phyloP scores from a whole-genome alignment of 1,284 basidiomycete species.

The Cryptococcus depauperatus region DNA sequence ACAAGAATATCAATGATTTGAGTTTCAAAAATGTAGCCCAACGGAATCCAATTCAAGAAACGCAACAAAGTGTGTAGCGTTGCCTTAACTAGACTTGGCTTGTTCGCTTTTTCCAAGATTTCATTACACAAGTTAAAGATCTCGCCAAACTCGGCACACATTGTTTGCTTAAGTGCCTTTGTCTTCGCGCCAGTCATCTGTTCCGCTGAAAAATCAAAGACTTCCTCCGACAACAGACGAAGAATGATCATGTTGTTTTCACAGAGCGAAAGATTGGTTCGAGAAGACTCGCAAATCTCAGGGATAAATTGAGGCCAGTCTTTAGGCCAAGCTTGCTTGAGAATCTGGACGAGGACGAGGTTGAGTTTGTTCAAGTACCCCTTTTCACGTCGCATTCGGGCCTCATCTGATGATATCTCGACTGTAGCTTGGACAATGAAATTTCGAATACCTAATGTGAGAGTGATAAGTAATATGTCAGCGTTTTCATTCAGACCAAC shows the following conservation, averaged over 20 bases:
- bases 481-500: too few relatives aligned
- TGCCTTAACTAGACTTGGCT: conserved; percentile 87
- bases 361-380: conserved; percentile 97
- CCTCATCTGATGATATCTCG: conserved; percentile 83
- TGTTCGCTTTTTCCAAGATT: conserved; percentile 95
- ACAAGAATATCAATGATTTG: conserved; percentile 92
- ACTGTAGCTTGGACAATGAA: conserved; percentile 93
- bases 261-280: conserved; percentile 91
- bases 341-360: conserved; percentile 89
- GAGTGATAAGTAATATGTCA: too few relatives aligned
- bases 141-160: conserved; percentile 94
- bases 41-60: conserved; percentile 98
- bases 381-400: conserved; percentile 80
- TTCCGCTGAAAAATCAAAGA: conserved; percentile 98
- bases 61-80: conserved; percentile 92
- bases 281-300: conserved; percentile 94
- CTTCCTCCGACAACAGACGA: conserved; percentile 94
- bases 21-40: conserved; percentile 99
- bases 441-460: conserved; percentile 79
- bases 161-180: conserved; percentile 93
- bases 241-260: conserved; percentile 99
- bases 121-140: conserved; percentile 94
- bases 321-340: conserved; percentile 99
- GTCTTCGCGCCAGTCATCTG: conserved; percentile 99
- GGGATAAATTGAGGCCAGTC: conserved; percentile 99